Evolutionary conservation across 2,329 filamentous ascomycete species (phyloP).

Genomic region (Penicillium sp.): DNA sequence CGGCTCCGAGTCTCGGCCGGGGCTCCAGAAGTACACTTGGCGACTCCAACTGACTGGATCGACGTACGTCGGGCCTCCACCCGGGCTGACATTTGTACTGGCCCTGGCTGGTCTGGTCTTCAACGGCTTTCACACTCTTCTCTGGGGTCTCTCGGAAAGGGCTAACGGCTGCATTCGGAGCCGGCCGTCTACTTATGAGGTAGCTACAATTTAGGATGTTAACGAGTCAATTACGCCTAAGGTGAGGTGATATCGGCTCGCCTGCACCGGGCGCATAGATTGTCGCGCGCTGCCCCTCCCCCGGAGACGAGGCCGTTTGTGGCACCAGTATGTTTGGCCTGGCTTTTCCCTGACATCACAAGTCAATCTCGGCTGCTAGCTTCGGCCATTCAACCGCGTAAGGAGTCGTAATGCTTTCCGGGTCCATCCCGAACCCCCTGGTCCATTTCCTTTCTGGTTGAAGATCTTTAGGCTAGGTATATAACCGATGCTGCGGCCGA

Average conservation of each 20-base stretch:
- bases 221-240: no score
- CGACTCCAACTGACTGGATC: not conserved
- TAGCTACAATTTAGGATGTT: not conserved
- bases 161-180: constrained; percentile 19
- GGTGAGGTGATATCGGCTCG: constrained; percentile 29
- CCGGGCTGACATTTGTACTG: not conserved
- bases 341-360: constrained; percentile 22
- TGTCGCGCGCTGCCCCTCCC: not conserved
- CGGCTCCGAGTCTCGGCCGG: constrained; percentile 30
- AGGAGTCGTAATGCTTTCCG: constrained; percentile 17
- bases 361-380: constrained; percentile 14
- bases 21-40: not conserved
- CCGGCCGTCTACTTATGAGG: constrained; percentile 19
- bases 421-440: constrained; percentile 4
- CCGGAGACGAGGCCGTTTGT: constrained; percentile 10
- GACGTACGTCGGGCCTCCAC: not conserved
- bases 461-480: constrained; percentile 12
- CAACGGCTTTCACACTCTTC: constrained; percentile 18
- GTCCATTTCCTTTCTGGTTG: constrained; percentile 4
- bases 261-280: constrained; percentile 11
- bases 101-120: not conserved
- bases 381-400: constrained; percentile 12
- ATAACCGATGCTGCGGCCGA: constrained; percentile 17
- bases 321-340: constrained; percentile 2
- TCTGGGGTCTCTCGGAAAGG: not conserved